These are phyloP conservation scores for Ustulina deusta DNA, from an alignment of 2,329 filamentous ascomycete species.

Conservation along the genomic window DNA sequence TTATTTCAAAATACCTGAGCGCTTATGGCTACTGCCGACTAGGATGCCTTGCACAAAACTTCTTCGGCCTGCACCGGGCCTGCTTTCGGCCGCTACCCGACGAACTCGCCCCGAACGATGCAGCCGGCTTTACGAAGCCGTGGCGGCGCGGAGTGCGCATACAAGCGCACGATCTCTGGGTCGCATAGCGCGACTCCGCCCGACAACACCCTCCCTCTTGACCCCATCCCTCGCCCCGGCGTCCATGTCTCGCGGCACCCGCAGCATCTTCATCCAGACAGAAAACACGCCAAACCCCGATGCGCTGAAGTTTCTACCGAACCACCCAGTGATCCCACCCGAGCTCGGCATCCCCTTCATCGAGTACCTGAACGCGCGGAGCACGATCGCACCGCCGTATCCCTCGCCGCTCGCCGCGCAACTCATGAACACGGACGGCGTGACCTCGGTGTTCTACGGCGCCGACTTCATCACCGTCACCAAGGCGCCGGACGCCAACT, in stretches of 20 bases:
- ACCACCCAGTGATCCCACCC: constrained; percentile 84
- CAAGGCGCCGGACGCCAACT: constrained; percentile 87
- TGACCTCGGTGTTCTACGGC: constrained; percentile 95
- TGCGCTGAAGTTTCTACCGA: constrained; percentile 95
- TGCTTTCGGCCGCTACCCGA: constrained; percentile 46
- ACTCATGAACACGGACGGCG: constrained; percentile 92
- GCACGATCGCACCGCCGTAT: constrained; percentile 87
- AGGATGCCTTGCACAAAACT: constrained; percentile 47
- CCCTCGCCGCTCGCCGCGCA: constrained; percentile 91
- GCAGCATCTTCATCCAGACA: constrained; percentile 97
- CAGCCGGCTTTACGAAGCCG: constrained; percentile 44
- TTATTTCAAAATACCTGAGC: neutral
- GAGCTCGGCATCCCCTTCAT: constrained; percentile 80
- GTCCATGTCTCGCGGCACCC: constrained; percentile 55
- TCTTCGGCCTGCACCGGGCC: constrained; percentile 45
- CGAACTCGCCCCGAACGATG: constrained; percentile 38
- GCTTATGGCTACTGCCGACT: constrained; percentile 9
- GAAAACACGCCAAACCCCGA: constrained; percentile 95
- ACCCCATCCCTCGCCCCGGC: constrained; percentile 35
- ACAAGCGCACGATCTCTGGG: constrained; percentile 46
- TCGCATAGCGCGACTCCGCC: constrained; percentile 41
- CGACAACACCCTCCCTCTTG: constrained; percentile 24
- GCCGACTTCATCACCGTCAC: constrained; percentile 96
- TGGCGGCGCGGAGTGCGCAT: constrained; percentile 46
- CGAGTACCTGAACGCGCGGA: constrained; percentile 90